Base-by-base conservation (phyloP, 805 yeast genomes). In the Metschnikowia drakensbergensis region DNA sequence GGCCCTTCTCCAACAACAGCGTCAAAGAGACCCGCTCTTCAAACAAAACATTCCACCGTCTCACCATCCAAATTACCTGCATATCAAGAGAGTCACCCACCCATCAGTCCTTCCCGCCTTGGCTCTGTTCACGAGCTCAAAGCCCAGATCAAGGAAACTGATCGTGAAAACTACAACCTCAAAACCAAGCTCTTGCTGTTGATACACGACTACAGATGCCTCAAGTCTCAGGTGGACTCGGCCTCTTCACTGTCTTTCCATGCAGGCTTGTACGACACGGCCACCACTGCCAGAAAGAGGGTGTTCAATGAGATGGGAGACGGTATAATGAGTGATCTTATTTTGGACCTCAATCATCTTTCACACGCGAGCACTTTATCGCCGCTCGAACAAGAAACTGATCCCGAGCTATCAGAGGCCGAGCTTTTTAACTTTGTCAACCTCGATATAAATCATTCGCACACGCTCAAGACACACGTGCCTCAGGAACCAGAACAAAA, bases 161-260 rank as follows among this genome's bases (percentile, higher is more conserved):
- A 64, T 33, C 49, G 55, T 17, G 76, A 72, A 49, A 72, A 72
- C 52, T 53, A 59, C 44, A 61, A 62, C 29, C 62, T 72, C 42
- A 72, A 72, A 45, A 52, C 64, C 7, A 63, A 64, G 44, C 56
- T 72, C 31, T 60, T 72, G 36, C 57, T 63, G 37, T 60, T 72
- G 44, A 71, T 72, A 28, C 69, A 70, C 47, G 76, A 72, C 50
- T 72, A 72, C 54, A 70, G 70, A 50, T 58, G 65, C 37, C 58
- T 72, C 51, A 64, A 64, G 48, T 59, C 58, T 40, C 58, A 60
- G 54, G 71, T 71, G 47, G 56, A 61, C 37, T 55, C 48, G 11
- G 32, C 47, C 5, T 31, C 49, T 5, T 25, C 45, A 10, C 27
- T 47, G 10, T 27, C 44, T 7, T 45, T 50, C 9, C 46, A 48